Conservation (phyloP, 148 eudicot species). For the Heliamphora exappendiculata region DNA sequence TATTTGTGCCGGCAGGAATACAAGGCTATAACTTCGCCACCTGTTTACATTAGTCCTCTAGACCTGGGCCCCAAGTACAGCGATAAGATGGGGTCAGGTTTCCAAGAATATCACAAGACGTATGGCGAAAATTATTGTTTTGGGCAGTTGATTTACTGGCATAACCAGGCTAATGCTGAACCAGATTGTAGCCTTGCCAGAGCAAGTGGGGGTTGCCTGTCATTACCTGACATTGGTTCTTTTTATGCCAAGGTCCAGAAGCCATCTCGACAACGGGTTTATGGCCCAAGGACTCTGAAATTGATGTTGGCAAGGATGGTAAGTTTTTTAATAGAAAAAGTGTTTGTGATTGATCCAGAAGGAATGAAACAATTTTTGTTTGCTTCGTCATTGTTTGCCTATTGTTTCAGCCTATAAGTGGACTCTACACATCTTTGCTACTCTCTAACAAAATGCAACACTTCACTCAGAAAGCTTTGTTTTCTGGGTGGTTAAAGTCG, state of each 20-base stretch:
- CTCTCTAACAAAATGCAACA: neutral
- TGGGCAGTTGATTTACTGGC: conserved; percentile 92
- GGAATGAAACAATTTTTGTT: neutral
- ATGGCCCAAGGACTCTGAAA: conserved; percentile 72
- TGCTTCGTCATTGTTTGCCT: neutral
- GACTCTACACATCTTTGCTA: neutral
- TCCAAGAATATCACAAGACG: conserved; percentile 75
- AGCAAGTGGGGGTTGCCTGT: conserved; percentile 84
- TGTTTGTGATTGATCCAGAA: too few species aligned
- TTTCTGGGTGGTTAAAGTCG: neutral
- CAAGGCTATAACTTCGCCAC: conserved; percentile 65
- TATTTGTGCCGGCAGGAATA: conserved; percentile 54
- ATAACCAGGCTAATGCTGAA: conserved; percentile 65
- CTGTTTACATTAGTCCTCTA: conserved; percentile 86
- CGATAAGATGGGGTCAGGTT: conserved; percentile 61
- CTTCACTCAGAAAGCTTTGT: neutral
- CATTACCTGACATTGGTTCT: conserved; percentile 75
- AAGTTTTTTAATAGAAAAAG: too few species aligned
- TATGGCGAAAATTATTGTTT: conserved; percentile 87
- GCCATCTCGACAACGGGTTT: conserved; percentile 63
- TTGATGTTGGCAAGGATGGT: conserved; percentile 87
- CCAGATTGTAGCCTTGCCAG: conserved; percentile 65
- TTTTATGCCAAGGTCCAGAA: conserved; percentile 83
- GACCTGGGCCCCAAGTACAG: conserved; percentile 93
- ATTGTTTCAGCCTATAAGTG: neutral